Evolutionary conservation across 1,284 basidiomycete genomes (phyloP), one percentile per base, ranked within the genome.

Genomic region (Microbotryum scabiosae): DNA sequence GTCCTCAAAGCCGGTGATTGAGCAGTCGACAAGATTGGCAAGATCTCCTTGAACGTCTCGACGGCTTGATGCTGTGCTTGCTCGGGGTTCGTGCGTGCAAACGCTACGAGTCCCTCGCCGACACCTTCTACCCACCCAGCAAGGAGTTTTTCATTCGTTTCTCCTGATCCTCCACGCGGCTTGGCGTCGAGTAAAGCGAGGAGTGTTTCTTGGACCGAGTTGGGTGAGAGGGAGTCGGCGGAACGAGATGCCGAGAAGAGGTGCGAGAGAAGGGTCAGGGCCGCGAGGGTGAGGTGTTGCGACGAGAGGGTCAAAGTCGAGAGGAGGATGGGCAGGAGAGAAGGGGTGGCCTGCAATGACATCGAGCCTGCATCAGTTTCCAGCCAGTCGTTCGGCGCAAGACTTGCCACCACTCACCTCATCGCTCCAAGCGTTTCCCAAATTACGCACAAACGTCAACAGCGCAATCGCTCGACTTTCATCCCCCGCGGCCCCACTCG

Each of bases 391-490:
- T 56, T 23, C 21, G 36, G n/a, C 30, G 30, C 30, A 1, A 30
- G 30, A 30, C 8, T 30, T 21, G 49, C 2, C 12, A 21, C 3
- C 4, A 72, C 77, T 67, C 66, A 79, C 86, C 76, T 69, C 86
- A 80, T 68, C 88, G 76, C 75, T 82, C 80, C 67, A 84, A 70
- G 69, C 88, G 71, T 66, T 85, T 69, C 51, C 83, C 84, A 71
- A 84, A 81, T 72, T 54, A 73, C 77, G 71, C 71, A 89, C 72
- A 75, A 87, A 82, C 49, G 87, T 81, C 36, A 94, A 82, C 7
- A 90, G 78, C 76, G 90, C 88, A 48, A 93, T 88, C 18, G 86
- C 85, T 47, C 81, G 79, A 70, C 92, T 88, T 26, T 85, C 80
- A 23, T 81, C 80, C 2, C 4, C 4, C 36, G 36, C 36, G 48